Base-by-base conservation (phyloP, 2,329 filamentous ascomycete genomes). In the Magnaporthiopsis poae region DNA sequence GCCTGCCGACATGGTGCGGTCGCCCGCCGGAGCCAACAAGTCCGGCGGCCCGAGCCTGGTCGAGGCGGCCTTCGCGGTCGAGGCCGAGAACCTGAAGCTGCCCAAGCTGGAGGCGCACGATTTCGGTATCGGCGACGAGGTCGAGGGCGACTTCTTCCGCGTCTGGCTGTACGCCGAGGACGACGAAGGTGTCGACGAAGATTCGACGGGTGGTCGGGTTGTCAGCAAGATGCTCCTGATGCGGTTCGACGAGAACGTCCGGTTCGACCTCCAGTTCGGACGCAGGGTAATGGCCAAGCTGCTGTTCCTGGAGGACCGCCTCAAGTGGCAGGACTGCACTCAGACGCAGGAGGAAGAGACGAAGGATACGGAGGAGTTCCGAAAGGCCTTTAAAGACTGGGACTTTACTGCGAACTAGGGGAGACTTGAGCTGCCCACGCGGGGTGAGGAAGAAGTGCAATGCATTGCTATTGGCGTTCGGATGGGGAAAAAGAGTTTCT, bases 261-360 rank as follows among this genome's bases (percentile, higher is more conserved):
- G 89, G 18, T 98, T 99, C 75, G 92, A 96, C 74, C 78, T 97
- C 62, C 94, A 98, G 74, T 98, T 96, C 73, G 92, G 91, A 4
- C 84, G 96, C 60, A 86, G 88, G 61, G 95, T 97, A 4, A 80
- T 98, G 75, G 94, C 92, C 1, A 97, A 96, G 78, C 80, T 99
- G 65, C 81, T 99, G 64, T 86, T 87, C 2, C 78, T 98, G 62
- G 91, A 97, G 75, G 80, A 86, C 61, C 83, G 95, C n/a, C 79
- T 89, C 65, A 82, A 91, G 70, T 99, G 95, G 95, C 88, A 88
- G 75, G 90, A 96, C 71, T 94, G 91, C 70, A 84, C 82, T 39
- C 93, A 98, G 79, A 85, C 85, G 0, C 81, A 88, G 67, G 86
- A 86, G 13, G 92, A 96, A 71, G 95, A 98, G 79, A 87, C 84